Conservation (phyloP, 768 basidiomycete genomes). For the Boletus rubroflammeus region DNA sequence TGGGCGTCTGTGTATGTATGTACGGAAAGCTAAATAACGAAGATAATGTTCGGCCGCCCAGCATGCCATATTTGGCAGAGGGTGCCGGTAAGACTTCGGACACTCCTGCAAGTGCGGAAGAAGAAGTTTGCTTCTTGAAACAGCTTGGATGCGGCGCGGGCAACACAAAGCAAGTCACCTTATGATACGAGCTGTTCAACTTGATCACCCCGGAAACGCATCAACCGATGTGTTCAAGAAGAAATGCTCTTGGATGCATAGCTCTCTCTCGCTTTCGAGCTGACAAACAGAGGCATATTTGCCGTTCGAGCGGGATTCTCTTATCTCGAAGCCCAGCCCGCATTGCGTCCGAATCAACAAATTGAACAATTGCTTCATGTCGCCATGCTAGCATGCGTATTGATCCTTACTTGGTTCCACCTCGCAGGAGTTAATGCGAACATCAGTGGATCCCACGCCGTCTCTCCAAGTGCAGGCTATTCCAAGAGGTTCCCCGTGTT, state of each 20-base stretch:
- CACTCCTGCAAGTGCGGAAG: no score
- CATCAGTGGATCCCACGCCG: background rate
- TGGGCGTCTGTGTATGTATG: background rate
- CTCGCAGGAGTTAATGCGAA: no score
- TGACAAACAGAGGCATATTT: conserved; percentile 8
- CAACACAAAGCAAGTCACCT: background rate
- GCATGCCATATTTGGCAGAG: background rate
- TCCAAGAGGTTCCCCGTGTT: background rate
- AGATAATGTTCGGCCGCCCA: background rate
- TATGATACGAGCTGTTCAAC: background rate
- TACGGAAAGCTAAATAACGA: background rate
- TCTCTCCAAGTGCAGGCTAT: background rate
- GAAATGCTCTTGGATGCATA: background rate
- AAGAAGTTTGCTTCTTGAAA: background rate
- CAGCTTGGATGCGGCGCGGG: background rate
- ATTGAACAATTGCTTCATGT: no score
- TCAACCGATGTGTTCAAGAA: background rate
- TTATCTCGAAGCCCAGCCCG: background rate
- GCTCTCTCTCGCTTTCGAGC: background rate
- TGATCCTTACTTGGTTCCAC: background rate
- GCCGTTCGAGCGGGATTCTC: background rate
- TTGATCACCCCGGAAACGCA: background rate
- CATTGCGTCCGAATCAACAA: background rate
- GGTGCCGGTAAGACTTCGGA: background rate
- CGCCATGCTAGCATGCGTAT: background rate